A percentile compares a stretch with the other conserved stretches of the same genome.
Conservation (phyloP, 345 rosid species). For the Hevea brasiliensis region DNA sequence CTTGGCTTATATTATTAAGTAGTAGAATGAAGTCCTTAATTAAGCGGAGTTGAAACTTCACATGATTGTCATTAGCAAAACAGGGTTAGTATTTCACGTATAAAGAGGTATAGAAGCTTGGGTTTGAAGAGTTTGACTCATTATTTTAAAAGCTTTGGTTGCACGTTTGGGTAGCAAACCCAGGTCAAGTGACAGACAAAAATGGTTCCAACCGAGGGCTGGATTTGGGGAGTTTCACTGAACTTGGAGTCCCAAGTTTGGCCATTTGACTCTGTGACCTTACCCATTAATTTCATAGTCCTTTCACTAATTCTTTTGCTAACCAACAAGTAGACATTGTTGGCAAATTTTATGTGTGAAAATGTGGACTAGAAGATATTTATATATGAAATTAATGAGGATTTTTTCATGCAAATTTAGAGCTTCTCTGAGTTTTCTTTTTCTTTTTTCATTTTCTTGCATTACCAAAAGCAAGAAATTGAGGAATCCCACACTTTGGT, state of each 20-base stretch:
- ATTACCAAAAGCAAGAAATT: conserved; percentile 39
- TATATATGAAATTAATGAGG: neutral
- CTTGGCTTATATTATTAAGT: too few relatives aligned
- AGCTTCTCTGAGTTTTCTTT: neutral
- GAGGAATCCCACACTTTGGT: conserved; percentile 47
- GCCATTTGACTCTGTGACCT: conserved; percentile 49
- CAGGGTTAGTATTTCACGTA: conserved; percentile 36
- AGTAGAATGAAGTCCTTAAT: too few relatives aligned
- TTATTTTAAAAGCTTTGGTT: conserved; percentile 9
- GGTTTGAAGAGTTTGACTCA: conserved; percentile 46
- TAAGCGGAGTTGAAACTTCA: too few relatives aligned
- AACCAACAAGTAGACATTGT: conserved; percentile 31
- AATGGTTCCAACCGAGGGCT: conserved; percentile 49
- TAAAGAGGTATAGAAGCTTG: conserved; percentile 52
- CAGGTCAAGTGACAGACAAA: conserved; percentile 49
- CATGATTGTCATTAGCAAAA: neutral
- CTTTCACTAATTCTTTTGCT: conserved; percentile 17
- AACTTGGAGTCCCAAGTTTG: conserved; percentile 60
- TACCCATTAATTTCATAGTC: conserved; percentile 32
- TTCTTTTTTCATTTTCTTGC: too few relatives aligned
- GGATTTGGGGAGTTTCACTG: conserved; percentile 54
- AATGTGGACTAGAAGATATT: conserved; percentile 17
- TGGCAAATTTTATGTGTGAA: conserved; percentile 25
- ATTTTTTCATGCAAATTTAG: too few relatives aligned
- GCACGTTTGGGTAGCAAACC: conserved; percentile 42